A percentile compares a stretch with the other conserved stretches of the same genome.
Evolutionary conservation across 202 grass and related monocot genomes (phyloP).

Genomic region (Setaria italica): DNA sequence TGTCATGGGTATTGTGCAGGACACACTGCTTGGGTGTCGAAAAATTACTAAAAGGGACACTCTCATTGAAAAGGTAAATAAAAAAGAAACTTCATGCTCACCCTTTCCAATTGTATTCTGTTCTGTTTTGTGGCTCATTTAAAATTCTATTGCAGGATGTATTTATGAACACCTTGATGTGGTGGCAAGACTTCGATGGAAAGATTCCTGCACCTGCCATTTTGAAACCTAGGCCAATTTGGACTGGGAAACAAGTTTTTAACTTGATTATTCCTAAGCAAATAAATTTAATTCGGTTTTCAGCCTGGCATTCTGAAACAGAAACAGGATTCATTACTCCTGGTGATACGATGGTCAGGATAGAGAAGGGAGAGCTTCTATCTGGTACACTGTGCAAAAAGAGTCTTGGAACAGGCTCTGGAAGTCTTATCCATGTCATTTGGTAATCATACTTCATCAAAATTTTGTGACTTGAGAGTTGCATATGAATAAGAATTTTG

Average conservation of each 20-base stretch:
- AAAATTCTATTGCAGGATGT: slow-evolving; percentile 70
- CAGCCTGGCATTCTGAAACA: slow-evolving; percentile 83
- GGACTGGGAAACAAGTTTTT: slow-evolving; percentile 99
- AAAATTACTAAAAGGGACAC: slow-evolving; percentile 98
- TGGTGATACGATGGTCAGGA: slow-evolving; percentile 90
- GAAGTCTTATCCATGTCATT: slow-evolving; percentile 97
- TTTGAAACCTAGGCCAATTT: slow-evolving; percentile 90
- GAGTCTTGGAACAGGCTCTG: slow-evolving; percentile 68
- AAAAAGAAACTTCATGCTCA: not conserved
- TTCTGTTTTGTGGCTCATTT: slow-evolving; percentile 40
- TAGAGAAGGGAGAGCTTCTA: slow-evolving; percentile 92
- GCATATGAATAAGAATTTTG: not conserved
- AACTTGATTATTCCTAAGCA: slow-evolving; percentile 99
- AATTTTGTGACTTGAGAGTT: slow-evolving; percentile 4
- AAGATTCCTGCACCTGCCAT: slow-evolving; percentile 96
- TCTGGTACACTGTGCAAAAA: slow-evolving; percentile 93
- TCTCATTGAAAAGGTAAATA: slow-evolving; percentile 89
- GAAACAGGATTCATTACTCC: slow-evolving; percentile 91
- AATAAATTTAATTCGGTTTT: slow-evolving; percentile 90
- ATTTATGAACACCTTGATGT: slow-evolving; percentile 99
- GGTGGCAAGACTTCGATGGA: slow-evolving; percentile 99
- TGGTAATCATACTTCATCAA: slow-evolving; percentile 54
- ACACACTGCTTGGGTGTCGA: slow-evolving; percentile 84
- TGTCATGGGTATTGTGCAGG: slow-evolving; percentile 99
- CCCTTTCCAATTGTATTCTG: slow-evolving; percentile 17